These are phyloP conservation scores for Theobroma grandiflorum DNA, from an alignment of 441 rosid species.

Conservation along the genomic window DNA sequence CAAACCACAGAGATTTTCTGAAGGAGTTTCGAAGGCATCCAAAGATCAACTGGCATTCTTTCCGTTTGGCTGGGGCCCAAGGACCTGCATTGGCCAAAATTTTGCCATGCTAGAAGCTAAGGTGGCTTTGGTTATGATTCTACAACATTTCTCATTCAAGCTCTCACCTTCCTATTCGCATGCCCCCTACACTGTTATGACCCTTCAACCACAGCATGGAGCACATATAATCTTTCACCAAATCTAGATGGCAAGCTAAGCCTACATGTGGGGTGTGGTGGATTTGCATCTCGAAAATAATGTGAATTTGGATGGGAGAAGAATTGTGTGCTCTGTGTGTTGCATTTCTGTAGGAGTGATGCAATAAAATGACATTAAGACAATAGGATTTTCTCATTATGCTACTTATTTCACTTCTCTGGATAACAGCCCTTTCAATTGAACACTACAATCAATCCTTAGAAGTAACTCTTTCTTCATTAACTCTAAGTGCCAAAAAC, in stretches of 20 bases:
- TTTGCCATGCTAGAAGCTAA: conserved; percentile 60
- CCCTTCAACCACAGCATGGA: conserved; percentile 61
- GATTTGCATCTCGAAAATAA: conserved; percentile 16
- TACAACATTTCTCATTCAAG: conserved; percentile 52
- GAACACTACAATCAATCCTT: not conserved
- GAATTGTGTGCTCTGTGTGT: not conserved
- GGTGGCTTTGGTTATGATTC: conserved; percentile 51
- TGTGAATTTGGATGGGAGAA: conserved; percentile 5
- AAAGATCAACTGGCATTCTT: conserved; percentile 44
- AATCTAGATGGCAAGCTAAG: conserved; percentile 17
- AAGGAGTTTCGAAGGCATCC: conserved; percentile 52
- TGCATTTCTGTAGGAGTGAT: not conserved
- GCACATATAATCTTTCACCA: conserved; percentile 51
- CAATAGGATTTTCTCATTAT: not conserved
- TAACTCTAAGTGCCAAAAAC: not conserved
- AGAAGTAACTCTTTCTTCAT: not conserved
- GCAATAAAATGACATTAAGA: not conserved
- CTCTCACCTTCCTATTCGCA: conserved; percentile 58
- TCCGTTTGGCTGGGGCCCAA: conserved; percentile 59
- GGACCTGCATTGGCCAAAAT: conserved; percentile 59
- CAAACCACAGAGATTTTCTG: conserved; percentile 56
- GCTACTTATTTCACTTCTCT: not conserved
- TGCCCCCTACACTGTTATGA: conserved; percentile 51
- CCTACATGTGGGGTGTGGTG: not conserved
- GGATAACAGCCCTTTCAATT: not conserved